Conservation (phyloP, 768 basidiomycete species). For the Mycena galericulata region DNA sequence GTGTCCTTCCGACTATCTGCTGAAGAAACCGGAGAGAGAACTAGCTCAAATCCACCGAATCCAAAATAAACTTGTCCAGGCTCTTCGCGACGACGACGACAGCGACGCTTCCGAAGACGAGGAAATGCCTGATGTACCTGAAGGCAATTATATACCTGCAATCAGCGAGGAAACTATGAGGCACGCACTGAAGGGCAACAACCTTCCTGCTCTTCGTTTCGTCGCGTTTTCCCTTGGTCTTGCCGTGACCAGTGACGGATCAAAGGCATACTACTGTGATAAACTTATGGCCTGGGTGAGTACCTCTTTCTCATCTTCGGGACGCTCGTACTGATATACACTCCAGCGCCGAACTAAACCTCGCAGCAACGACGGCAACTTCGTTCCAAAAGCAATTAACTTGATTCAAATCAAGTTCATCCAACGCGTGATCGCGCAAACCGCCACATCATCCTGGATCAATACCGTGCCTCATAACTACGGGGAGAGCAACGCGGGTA, state of each 20-base stretch:
- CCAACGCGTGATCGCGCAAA: constrained; percentile 26
- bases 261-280: constrained; percentile 24
- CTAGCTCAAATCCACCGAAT: not conserved
- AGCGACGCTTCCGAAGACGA: constrained; percentile 8
- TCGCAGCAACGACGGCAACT: constrained; percentile 3
- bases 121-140: constrained; percentile 26
- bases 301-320: constrained; percentile 9
- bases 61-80: constrained; percentile 24
- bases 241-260: not conserved
- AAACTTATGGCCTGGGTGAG: constrained; percentile 32
- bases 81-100: constrained; percentile 11
- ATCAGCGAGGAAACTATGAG: constrained; percentile 14
- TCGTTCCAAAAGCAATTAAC: constrained; percentile 29
- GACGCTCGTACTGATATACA: constrained; percentile 11
- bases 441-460: constrained; percentile 30
- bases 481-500: constrained; percentile 39
- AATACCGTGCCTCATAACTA: constrained; percentile 38
- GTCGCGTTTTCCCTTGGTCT: constrained; percentile 24
- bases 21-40: constrained; percentile 20
- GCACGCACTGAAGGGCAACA: constrained; percentile 4
- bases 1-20: constrained; percentile 16
- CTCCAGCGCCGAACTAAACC: constrained; percentile 31
- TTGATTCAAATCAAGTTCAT: constrained; percentile 31
- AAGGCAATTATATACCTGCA: constrained; percentile 18
- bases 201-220: constrained; percentile 21